Evolutionary conservation across 495 filamentous ascomycete species (phyloP).

Genomic region (Pyrenula massariospora): DNA sequence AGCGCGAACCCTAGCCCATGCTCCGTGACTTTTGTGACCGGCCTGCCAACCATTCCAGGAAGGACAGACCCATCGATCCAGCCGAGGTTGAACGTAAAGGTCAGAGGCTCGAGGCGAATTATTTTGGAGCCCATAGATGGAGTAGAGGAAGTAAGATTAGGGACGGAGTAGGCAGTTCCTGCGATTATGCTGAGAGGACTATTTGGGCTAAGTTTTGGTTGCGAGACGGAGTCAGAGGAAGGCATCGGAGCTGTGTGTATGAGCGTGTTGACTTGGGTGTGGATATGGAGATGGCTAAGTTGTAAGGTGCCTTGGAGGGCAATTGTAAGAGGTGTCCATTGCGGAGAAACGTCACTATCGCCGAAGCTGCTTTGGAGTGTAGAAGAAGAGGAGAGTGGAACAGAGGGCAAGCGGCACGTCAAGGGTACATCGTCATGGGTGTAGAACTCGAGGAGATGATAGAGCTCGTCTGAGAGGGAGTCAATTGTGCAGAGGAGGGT

Average conservation of each 20-base stretch:
- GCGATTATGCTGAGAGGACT: conserved; percentile 55
- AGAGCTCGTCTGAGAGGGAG: conserved; percentile 75
- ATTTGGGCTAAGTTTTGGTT: conserved; percentile 30
- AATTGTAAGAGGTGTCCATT: conserved; percentile 61
- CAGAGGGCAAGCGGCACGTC: conserved; percentile 79
- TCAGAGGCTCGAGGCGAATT: conserved; percentile 76
- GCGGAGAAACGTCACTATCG: neutral
- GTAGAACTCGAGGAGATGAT: conserved; percentile 98
- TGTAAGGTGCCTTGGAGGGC: conserved; percentile 84
- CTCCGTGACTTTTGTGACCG: conserved; percentile 30
- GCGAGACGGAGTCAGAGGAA: conserved; percentile 2
- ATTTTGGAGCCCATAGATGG: conserved; percentile 38
- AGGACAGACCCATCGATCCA: conserved; percentile 72
- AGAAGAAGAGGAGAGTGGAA: conserved; percentile 36
- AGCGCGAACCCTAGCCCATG: conserved; percentile 8
- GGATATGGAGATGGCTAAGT: conserved; percentile 80
- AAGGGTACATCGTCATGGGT: conserved; percentile 92
- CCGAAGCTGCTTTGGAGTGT: conserved; percentile 6
- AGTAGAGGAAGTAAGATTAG: conserved; percentile 44
- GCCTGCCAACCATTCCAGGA: conserved; percentile 37
- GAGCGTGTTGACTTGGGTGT: conserved; percentile 76
- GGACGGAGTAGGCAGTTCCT: conserved; percentile 75
- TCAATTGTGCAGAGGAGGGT: conserved; percentile 88
- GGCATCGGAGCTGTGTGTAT: conserved; percentile 54
- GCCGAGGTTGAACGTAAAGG: conserved; percentile 67